Evolutionary conservation across 371 early-diverging fungal genomes (phyloP), one percentile per base, ranked within the genome.

Genomic region (Mortierella sp.): DNA sequence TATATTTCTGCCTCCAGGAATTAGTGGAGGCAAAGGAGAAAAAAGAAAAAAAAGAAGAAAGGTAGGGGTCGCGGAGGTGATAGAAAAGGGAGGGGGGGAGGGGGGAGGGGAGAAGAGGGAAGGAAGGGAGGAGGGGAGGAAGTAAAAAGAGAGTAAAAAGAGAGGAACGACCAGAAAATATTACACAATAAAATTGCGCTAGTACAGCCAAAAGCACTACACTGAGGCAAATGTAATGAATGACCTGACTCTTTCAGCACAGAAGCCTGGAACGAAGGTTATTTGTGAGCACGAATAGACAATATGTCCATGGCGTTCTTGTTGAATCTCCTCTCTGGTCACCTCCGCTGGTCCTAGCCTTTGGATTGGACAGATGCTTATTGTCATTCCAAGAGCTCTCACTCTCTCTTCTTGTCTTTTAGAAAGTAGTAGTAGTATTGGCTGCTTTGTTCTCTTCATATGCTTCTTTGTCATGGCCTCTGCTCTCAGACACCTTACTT

Each of bases 201-300:
- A 18, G 18, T 51, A 5, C n/a, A 18, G 9, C 14, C n/a, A 5
- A 51, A 18, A n/a, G 22, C 26, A 45, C 28, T 59, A 45, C 16
- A 8, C 35, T 35, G 35, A 45, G 18, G 58, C 12, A 26, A n/a
- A 26, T n/a, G 28, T 58, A 47, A 5, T 16, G 14, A 16, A 47
- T 47, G 40, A 40, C 40, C 40, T 12, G 40, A 40, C 40, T 40
- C 40, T 47, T 16, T 47, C 47, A 47, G 47, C 18, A 47, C 39
- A 39, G 39, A 39, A 6, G 39, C 39, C 39, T 39, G 39, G 47
- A 18, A 47, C 14, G 16, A 18, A 51, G 51, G 51, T 51, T n/a
- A n/a, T 51, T 51, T 51, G 51, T 51, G 51, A 51, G 51, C 59
- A 55, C 57, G n/a, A 55, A 55, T 11, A 55, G 12, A 22, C 57